Evolutionary conservation across 306 rosid species (phyloP).

Genomic region (Malus domestica): ASM211411v1 NC_041798.1:36432001-36432500

Average conservation of each 20-base stretch:
- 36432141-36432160: conserved; percentile 92
- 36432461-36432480: too few species aligned
- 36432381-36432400: background rate
- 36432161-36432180: conserved; percentile 82
- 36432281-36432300: background rate
- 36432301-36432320: background rate
- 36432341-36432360: background rate
- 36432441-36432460: background rate
- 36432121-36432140: conserved; percentile 61
- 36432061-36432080: conserved; percentile 97
- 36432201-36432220: conserved; percentile 35
- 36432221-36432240: conserved; percentile 93
- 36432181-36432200: conserved; percentile 25
- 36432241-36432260: background rate
- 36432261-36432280: background rate
- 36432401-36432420: too few species aligned
- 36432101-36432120: conserved; percentile 82
- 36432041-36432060: conserved; percentile 65
- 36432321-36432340: background rate
- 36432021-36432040: conserved; percentile 60
- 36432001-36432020: conserved; percentile 76
- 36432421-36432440: background rate
- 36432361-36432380: background rate
- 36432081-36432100: conserved; percentile 85
- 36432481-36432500: too few species aligned